Conservation (phyloP, 2,329 filamentous ascomycete species). For the Fusarium tuaranense region DNA sequence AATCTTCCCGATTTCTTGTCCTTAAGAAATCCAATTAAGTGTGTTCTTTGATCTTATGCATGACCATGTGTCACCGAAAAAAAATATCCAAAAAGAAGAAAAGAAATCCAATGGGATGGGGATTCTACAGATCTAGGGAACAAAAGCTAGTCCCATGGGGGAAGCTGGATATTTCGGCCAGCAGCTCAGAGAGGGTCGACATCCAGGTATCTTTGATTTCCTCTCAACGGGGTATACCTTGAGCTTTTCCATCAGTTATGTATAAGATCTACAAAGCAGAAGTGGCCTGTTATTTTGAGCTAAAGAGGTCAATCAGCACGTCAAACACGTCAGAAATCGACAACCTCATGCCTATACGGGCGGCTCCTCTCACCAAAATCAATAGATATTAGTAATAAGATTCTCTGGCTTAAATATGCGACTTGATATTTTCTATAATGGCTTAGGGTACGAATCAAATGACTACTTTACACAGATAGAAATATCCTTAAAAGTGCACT, state of each 20-base stretch:
- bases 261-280: neutral
- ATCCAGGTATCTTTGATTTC: neutral
- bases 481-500: neutral
- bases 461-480: neutral
- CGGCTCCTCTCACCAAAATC: neutral
- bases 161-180: neutral
- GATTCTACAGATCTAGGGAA: neutral
- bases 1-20: neutral
- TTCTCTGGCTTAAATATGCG: neutral
- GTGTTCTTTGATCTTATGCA: too few relatives aligned
- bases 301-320: neutral
- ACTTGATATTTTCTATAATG: neutral
- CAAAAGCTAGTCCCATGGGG: neutral
- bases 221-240: neutral
- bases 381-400: neutral
- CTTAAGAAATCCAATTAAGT: too few relatives aligned
- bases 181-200: neutral
- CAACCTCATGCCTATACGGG: neutral
- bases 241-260: neutral
- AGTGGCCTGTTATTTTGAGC: neutral
- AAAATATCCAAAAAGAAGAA: too few relatives aligned
- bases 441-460: neutral
- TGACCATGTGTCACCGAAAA: too few relatives aligned
- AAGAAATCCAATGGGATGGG: neutral
- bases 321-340: neutral